Conservation (phyloP, 495 filamentous ascomycete species). For the Astrothelium macrocarpum region DNA sequence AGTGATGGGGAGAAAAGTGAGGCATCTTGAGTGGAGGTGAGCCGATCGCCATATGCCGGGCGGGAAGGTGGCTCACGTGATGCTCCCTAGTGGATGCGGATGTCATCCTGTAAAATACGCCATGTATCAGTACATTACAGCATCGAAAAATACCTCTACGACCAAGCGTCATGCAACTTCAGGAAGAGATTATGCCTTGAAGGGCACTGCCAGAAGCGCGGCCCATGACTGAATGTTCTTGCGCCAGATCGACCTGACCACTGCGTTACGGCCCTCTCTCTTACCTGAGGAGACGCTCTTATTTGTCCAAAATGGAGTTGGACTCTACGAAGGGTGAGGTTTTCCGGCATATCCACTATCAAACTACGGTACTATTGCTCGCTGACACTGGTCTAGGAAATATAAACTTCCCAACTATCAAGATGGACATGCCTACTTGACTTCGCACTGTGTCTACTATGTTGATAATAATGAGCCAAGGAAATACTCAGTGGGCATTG, state of each 20-base stretch:
- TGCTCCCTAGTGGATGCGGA: no score
- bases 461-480: slow-evolving; percentile 83
- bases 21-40: no score
- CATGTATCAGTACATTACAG: not conserved
- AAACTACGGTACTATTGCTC: slow-evolving; percentile 6
- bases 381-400: slow-evolving; percentile 49
- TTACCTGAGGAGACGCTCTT: slow-evolving; percentile 82
- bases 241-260: slow-evolving; percentile 88
- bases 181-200: not conserved
- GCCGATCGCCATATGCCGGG: no score
- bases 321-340: slow-evolving; percentile 89
- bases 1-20: no score
- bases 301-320: slow-evolving; percentile 95
- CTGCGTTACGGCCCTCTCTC: slow-evolving; percentile 81
- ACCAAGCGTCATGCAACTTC: not conserved
- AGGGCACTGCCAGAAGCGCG: not conserved
- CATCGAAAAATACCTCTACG: not conserved
- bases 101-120: not conserved
- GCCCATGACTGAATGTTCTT: slow-evolving; percentile 79
- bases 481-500: slow-evolving; percentile 72
- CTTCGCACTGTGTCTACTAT: slow-evolving; percentile 89
- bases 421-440: slow-evolving; percentile 91
- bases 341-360: not conserved
- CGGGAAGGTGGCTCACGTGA: no score
- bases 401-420: slow-evolving; percentile 91